Conservation (phyloP, 2,329 filamentous ascomycete genomes). For the Polychaeton citri region DNA sequence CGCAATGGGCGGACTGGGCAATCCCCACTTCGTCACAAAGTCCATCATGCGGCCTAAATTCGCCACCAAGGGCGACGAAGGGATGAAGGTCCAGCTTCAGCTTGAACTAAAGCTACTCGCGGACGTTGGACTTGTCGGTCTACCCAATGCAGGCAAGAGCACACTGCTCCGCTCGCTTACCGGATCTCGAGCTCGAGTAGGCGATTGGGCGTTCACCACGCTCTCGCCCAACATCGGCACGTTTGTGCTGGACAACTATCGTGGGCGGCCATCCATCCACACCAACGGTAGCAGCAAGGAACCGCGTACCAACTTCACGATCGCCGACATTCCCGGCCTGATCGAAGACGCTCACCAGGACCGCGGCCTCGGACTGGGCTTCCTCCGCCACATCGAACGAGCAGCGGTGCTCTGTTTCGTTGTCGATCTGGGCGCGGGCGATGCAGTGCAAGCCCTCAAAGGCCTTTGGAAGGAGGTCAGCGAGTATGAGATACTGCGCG, state of each 20-base stretch:
- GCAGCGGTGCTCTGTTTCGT: conserved; percentile 90
- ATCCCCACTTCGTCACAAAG: conserved; percentile 79
- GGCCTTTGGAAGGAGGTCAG: conserved; percentile 83
- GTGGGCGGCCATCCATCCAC: conserved; percentile 52
- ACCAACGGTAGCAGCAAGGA: conserved; percentile 26
- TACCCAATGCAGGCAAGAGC: conserved; percentile 93
- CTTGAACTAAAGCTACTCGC: conserved; percentile 90
- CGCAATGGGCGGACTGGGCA: conserved; percentile 79
- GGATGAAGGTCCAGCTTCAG: conserved; percentile 65
- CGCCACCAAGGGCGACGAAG: conserved; percentile 72
- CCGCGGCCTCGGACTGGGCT: conserved; percentile 78
- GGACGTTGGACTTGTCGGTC: conserved; percentile 84
- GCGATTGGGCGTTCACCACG: conserved; percentile 94
- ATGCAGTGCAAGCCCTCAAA: conserved; percentile 66
- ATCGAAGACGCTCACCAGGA: conserved; percentile 89
- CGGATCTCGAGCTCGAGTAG: conserved; percentile 77
- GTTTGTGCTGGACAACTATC: conserved; percentile 78
- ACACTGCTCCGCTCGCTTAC: conserved; percentile 79
- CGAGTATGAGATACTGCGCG: conserved; percentile 71
- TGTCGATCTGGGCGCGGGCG: conserved; percentile 65
- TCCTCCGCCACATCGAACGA: conserved; percentile 86
- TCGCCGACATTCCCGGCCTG: conserved; percentile 90
- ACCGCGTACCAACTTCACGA: conserved; percentile 67
- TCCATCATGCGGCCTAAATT: conserved; percentile 67
- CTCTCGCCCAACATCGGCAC: conserved; percentile 92